A percentile compares a stretch with the other conserved stretches of the same genome.
Conservation (phyloP, 176 grass and related monocot genomes). For the Juncus inflexus region DNA sequence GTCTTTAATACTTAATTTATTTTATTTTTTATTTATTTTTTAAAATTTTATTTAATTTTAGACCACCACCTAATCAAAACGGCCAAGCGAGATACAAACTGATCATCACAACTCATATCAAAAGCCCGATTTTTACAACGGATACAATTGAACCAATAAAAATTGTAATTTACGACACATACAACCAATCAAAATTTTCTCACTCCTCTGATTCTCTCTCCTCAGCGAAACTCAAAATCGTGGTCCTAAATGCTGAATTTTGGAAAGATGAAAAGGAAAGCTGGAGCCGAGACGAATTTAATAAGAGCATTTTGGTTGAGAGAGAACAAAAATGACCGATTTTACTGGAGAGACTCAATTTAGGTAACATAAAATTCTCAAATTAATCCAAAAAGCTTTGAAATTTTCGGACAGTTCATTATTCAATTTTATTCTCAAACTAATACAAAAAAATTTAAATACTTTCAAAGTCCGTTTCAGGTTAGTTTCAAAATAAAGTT, state of each 20-base stretch:
- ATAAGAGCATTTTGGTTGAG: background rate
- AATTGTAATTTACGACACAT: background rate
- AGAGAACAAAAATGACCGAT: background rate
- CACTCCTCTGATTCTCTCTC: background rate
- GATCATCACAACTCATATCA: background rate
- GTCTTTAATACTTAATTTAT: background rate
- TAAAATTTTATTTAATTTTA: background rate
- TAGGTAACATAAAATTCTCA: too few relatives aligned
- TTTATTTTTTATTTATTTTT: background rate
- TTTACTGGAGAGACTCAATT: background rate
- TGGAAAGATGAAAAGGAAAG: background rate
- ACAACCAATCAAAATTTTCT: background rate
- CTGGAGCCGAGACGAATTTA: background rate
- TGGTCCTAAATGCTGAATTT: background rate
- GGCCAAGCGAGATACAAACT: background rate
- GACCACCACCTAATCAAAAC: background rate
- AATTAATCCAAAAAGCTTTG: too few relatives aligned
- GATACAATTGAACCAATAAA: background rate
- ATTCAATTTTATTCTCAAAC: too few relatives aligned
- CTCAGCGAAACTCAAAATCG: constrained; percentile 9
- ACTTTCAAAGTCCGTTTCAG: too few relatives aligned
- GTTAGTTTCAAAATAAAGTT: too few relatives aligned
- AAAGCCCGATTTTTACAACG: background rate
- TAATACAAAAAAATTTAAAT: too few relatives aligned
- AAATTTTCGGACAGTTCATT: too few relatives aligned